Evolutionary conservation across 1,284 basidiomycete genomes (phyloP), one percentile per base, ranked within the genome.

Genomic region (Ceratobasidium sp.): DNA sequence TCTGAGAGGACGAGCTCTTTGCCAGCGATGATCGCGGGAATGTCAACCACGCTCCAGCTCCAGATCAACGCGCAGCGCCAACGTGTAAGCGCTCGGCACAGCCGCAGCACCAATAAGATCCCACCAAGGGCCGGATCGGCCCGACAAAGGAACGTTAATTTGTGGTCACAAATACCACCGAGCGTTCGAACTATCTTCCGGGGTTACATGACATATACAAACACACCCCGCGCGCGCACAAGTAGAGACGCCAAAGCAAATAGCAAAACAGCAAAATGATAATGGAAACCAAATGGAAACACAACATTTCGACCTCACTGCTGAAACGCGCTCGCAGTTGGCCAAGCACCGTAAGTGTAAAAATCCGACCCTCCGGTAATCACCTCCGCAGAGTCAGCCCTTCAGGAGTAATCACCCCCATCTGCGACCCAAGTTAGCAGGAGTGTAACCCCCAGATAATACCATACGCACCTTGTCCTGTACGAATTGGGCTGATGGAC

Each of bases 41-140:
- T 27, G 56, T 59, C 37, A 11, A 53, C 24, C 4, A 19, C 48
- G 14, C 48, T n/a, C 19, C 48, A n/a, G 51, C 51, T 59, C 56
- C 31, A 37, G 65, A 68, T 68, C 65, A 68, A 66, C 64, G 65
- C 65, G 65, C 51, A 68, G 49, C n/a, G n/a, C n/a, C 65, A 68
- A 68, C 65, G 65, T 68, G 65, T 68, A 68, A 68, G 65, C 65
- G 65, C 65, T 51, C 31, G 29, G 29, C 29, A 65, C 48, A 65
- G 63, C 61, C 34, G 58, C 19, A 61, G 51, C 24, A 27, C 51
- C 51, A 27, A 53, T 53, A 53, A 53, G 51, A 19, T 43, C 31
- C 58, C 58, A 31, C 29, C 58, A 61, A 37, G 58, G 58, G 58
- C 31, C n/a, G 29, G 34, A 58, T 58, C 34, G 34, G 54, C 14